These are phyloP conservation scores for Schizothecium vesticola DNA, from an alignment of 495 filamentous ascomycete species.

Conservation along the genomic window DNA sequence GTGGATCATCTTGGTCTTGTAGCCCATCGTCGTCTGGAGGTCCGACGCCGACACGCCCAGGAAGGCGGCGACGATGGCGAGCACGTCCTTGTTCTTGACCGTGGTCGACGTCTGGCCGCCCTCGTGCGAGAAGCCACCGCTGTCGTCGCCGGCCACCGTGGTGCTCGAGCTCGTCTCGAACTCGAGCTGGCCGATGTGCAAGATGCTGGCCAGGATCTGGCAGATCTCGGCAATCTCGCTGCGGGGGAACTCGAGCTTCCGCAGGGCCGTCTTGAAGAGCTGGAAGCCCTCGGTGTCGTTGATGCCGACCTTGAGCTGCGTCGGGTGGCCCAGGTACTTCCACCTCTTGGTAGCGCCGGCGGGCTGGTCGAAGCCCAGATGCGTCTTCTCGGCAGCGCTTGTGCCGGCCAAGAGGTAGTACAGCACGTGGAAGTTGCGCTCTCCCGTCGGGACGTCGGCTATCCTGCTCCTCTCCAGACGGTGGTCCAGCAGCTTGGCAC, in stretches of 20 bases:
- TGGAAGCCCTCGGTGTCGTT: constrained; percentile 95
- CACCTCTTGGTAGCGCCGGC: constrained; percentile 69
- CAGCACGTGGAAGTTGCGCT: constrained; percentile 91
- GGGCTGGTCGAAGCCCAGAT: constrained; percentile 73
- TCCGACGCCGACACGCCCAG: constrained; percentile 74
- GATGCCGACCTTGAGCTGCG: constrained; percentile 92
- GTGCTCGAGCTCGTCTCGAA: constrained; percentile 78
- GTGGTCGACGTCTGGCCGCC: constrained; percentile 78
- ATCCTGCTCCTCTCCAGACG: constrained; percentile 86
- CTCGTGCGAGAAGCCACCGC: constrained; percentile 93
- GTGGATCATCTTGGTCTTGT: constrained; percentile 92
- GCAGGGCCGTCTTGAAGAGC: constrained; percentile 91
- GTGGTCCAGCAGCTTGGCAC: constrained; percentile 91
- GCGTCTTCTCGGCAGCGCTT: constrained; percentile 79
- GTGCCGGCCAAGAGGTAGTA: constrained; percentile 95
- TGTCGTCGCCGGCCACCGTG: constrained; percentile 74
- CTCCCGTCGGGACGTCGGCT: constrained; percentile 84
- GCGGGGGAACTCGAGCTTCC: constrained; percentile 89
- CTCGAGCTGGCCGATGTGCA: constrained; percentile 93
- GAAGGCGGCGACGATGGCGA: constrained; percentile 84
- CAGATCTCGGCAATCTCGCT: constrained; percentile 95
- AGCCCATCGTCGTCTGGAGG: constrained; percentile 81
- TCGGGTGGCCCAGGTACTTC: constrained; percentile 94
- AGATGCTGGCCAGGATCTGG: constrained; percentile 82
- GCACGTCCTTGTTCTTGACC: constrained; percentile 88